Conservation (phyloP, 2,329 filamentous ascomycete species). For the Pseudopithomyces maydicus region DNA sequence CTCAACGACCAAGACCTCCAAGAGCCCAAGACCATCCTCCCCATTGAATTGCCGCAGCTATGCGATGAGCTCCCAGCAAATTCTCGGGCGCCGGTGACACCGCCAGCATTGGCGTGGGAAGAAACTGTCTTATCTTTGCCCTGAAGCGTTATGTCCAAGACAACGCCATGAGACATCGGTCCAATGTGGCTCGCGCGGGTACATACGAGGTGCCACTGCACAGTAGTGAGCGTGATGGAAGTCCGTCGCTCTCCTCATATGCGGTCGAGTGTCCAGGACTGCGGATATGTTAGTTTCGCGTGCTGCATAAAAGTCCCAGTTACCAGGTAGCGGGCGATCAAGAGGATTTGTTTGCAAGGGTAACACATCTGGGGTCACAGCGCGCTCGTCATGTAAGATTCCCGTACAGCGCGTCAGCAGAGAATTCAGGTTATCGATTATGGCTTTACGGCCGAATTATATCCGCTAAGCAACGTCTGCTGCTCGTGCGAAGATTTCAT, state of each 20-base stretch:
- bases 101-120: background rate
- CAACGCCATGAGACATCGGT: background rate
- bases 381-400: too few species aligned
- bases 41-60: background rate
- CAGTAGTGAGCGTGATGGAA: background rate
- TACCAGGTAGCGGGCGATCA: conserved; percentile 14
- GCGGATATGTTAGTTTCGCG: background rate
- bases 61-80: background rate
- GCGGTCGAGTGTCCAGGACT: background rate
- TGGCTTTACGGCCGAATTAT: too few species aligned
- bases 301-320: conserved; percentile 5
- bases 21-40: background rate
- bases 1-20: background rate
- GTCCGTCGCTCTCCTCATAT: background rate
- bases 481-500: background rate
- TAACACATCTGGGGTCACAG: background rate
- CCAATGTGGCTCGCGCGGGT: background rate
- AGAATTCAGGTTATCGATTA: too few species aligned
- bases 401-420: too few species aligned
- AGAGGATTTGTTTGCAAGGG: conserved; percentile 1
- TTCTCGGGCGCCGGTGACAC: background rate
- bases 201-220: background rate
- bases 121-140: background rate
- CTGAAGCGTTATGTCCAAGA: background rate
- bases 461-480: background rate